Evolutionary conservation across 306 rosid species (phyloP).

Genomic region (Cicer arietinum): DNA sequence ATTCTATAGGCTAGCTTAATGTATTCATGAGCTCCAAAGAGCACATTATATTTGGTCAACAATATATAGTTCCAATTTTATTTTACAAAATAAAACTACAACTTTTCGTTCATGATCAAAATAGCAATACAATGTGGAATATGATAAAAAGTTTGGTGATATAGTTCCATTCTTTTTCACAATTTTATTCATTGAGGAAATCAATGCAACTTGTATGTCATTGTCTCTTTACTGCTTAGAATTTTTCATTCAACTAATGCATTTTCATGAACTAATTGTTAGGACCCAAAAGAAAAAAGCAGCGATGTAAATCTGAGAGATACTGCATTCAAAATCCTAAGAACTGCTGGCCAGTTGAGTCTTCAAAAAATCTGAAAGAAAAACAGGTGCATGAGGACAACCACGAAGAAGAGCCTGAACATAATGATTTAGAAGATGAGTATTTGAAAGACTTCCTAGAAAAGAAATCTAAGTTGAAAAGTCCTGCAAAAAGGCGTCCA

Average conservation of each 20-base stretch:
- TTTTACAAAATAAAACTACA: not conserved
- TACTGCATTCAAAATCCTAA: conserved; percentile 24
- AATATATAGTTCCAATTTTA: not conserved
- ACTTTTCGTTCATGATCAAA: not conserved
- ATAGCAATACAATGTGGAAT: not conserved
- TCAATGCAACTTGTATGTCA: not conserved
- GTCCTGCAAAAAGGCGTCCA: conserved; percentile 35
- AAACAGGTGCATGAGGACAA: conserved; percentile 28
- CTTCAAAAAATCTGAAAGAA: conserved; percentile 11
- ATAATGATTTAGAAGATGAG: conserved; percentile 40
- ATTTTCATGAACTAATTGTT: conserved; percentile 29
- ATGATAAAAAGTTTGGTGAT: too few relatives aligned
- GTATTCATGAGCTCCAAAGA: not conserved
- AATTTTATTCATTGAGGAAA: not conserved
- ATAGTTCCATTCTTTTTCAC: not conserved
- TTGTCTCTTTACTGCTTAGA: conserved; percentile 18
- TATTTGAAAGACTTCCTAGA: conserved; percentile 48
- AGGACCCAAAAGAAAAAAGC: conserved; percentile 52
- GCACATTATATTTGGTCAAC: not conserved
- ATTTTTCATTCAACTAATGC: conserved; percentile 32
- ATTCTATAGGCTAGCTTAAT: not conserved
- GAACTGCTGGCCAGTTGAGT: conserved; percentile 13
- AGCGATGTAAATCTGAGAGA: conserved; percentile 32
- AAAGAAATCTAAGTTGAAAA: conserved; percentile 39
- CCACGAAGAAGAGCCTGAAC: conserved; percentile 36